Conservation (phyloP, 1,139 yeast species). For the Pichia sp. region DNA sequence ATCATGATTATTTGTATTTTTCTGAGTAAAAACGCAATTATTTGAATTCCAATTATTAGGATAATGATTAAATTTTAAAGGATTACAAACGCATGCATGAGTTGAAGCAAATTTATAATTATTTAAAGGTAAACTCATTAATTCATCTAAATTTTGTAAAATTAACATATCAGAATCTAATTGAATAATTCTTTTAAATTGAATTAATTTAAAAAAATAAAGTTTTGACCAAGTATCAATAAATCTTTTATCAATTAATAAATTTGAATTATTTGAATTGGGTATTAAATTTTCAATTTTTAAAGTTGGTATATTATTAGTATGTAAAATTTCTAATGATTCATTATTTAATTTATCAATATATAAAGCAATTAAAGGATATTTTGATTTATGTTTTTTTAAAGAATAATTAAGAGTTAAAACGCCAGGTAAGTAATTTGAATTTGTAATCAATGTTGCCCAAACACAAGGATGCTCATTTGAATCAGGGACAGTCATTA, state of each 20-base stretch:
- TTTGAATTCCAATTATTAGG: slow-evolving; percentile 45
- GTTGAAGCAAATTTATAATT: slow-evolving; percentile 43
- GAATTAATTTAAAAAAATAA: slow-evolving; percentile 43
- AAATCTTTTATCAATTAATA: slow-evolving; percentile 43
- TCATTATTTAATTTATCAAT: slow-evolving; percentile 38
- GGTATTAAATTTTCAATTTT: slow-evolving; percentile 40
- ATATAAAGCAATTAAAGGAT: slow-evolving; percentile 45
- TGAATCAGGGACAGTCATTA: slow-evolving; percentile 6
- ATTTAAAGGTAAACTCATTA: slow-evolving; percentile 38
- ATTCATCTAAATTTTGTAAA: slow-evolving; percentile 48
- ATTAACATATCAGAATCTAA: slow-evolving; percentile 55
- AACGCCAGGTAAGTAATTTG: slow-evolving; percentile 43
- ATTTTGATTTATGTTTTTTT: slow-evolving; percentile 35
- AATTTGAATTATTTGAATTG: slow-evolving; percentile 32
- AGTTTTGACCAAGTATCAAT: slow-evolving; percentile 55
- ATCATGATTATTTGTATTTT: slow-evolving; percentile 11
- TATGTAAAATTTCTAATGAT: slow-evolving; percentile 35
- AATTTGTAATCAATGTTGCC: slow-evolving; percentile 49
- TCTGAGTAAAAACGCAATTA: slow-evolving; percentile 42
- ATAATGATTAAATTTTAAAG: slow-evolving; percentile 42
- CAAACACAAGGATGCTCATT: slow-evolving; percentile 32
- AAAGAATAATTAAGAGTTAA: slow-evolving; percentile 43
- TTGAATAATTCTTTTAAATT: slow-evolving; percentile 45
- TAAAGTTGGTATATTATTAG: slow-evolving; percentile 36
- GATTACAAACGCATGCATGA: slow-evolving; percentile 59